Evolutionary conservation across 345 rosid species (phyloP).

Genomic region (Eucalyptus microcorys): DNA sequence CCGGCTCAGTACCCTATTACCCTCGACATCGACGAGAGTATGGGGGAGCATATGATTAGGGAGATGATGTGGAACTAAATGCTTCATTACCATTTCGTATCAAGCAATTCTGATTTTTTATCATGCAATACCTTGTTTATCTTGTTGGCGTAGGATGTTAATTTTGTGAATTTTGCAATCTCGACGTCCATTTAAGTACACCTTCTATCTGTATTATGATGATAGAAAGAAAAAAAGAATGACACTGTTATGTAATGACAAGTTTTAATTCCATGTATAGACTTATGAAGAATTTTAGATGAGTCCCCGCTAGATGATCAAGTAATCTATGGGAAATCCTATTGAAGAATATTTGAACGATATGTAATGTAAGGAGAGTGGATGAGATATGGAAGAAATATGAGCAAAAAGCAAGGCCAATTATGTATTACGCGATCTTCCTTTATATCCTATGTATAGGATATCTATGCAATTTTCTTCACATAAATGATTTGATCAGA

Average conservation of each 20-base stretch:
- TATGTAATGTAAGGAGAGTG: neutral
- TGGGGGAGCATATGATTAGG: slow-evolving; percentile 41
- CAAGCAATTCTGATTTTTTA: neutral
- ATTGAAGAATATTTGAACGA: neutral
- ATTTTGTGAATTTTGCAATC: neutral
- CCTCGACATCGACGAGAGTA: slow-evolving; percentile 48
- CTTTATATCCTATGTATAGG: neutral
- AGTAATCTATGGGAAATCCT: neutral
- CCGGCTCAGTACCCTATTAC: slow-evolving; percentile 55
- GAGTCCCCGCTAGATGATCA: neutral
- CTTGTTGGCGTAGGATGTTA: neutral
- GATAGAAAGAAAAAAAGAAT: neutral
- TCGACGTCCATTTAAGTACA: neutral
- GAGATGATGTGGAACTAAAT: slow-evolving; percentile 81
- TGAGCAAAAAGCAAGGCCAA: too few species aligned
- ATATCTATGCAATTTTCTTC: neutral
- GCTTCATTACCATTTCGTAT: slow-evolving; percentile 27
- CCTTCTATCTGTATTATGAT: neutral
- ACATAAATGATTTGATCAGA: neutral
- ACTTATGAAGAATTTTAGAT: neutral
- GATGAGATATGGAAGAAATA: neutral
- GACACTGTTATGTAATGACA: neutral
- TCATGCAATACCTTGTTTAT: neutral
- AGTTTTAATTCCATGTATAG: neutral
- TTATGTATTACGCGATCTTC: neutral